Conservation (phyloP, 768 basidiomycete species). For the Suillus plorans region DNA sequence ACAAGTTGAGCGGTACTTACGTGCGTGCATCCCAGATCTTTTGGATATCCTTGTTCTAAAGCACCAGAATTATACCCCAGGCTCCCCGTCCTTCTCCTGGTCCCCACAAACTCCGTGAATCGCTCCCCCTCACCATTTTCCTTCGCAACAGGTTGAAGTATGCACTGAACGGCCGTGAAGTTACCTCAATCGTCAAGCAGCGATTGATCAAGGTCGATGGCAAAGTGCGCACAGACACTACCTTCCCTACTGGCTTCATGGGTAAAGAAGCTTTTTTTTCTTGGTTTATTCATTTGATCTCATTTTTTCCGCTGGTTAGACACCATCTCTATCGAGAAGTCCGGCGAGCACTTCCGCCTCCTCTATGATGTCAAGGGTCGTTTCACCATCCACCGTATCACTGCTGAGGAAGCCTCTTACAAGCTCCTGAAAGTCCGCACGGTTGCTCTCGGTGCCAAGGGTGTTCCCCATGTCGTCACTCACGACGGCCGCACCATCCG, state of each 20-base stretch:
- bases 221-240: conserved; percentile 97
- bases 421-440: conserved; percentile 95
- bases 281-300: background rate
- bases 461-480: conserved; percentile 96
- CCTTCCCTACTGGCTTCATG: conserved; percentile 97
- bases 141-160: conserved; percentile 99
- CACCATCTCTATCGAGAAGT: conserved; percentile 96
- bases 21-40: conserved; percentile 46
- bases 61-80: conserved; percentile 35
- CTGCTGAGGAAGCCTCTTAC: conserved; percentile 93
- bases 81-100: conserved; percentile 97
- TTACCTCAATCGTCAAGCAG: conserved; percentile 91
- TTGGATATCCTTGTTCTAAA: background rate
- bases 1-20: conserved; percentile 95
- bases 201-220: conserved; percentile 97
- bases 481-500: conserved; percentile 99
- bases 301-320: conserved; percentile 45
- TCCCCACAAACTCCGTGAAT: conserved; percentile 99
- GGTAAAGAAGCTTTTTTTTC: conserved; percentile 49
- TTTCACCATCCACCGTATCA: conserved; percentile 99
- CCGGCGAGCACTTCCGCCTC: conserved; percentile 98
- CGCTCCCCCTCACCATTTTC: conserved; percentile 94
- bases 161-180: conserved; percentile 95
- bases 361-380: conserved; percentile 99
- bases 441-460: conserved; percentile 88